A percentile compares a stretch with the other conserved stretches of the same genome.
Evolutionary conservation across 129 eudicot species (phyloP).

Genomic region (Apium graveolens): DNA sequence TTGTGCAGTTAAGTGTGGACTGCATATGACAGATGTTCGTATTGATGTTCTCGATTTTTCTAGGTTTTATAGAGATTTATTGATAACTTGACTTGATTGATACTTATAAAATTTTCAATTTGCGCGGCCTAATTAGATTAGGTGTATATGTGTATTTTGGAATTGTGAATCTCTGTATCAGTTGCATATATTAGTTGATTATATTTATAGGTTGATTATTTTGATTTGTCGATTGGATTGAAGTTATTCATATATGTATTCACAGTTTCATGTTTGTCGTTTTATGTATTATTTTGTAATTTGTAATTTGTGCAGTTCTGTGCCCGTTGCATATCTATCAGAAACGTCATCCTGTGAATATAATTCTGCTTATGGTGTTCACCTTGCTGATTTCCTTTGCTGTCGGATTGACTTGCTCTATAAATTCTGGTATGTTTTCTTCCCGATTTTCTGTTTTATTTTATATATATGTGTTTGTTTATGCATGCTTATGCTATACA

Average conservation of each 20-base stretch:
- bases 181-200: too few relatives aligned
- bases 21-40: neutral
- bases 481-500: neutral
- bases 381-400: conserved; percentile 31
- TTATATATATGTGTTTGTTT: too few relatives aligned
- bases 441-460: neutral
- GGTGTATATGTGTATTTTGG: neutral
- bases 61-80: too few relatives aligned
- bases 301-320: neutral
- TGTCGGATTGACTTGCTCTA: conserved; percentile 40
- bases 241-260: neutral
- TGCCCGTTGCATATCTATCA: conserved; percentile 30
- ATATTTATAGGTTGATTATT: neutral
- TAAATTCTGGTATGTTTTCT: conserved; percentile 25
- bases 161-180: too few relatives aligned
- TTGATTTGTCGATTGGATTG: neutral
- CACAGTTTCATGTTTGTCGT: neutral
- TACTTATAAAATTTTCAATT: too few relatives aligned
- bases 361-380: conserved; percentile 41
- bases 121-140: too few relatives aligned
- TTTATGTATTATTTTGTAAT: neutral
- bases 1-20: neutral
- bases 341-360: conserved; percentile 43
- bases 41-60: too few relatives aligned
- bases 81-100: too few relatives aligned